Percentiles rank a stretch among this genome's conserved stretches.
Conservation (phyloP, 1,284 basidiomycete genomes). For the Cryptococcus maquisensis region DNA sequence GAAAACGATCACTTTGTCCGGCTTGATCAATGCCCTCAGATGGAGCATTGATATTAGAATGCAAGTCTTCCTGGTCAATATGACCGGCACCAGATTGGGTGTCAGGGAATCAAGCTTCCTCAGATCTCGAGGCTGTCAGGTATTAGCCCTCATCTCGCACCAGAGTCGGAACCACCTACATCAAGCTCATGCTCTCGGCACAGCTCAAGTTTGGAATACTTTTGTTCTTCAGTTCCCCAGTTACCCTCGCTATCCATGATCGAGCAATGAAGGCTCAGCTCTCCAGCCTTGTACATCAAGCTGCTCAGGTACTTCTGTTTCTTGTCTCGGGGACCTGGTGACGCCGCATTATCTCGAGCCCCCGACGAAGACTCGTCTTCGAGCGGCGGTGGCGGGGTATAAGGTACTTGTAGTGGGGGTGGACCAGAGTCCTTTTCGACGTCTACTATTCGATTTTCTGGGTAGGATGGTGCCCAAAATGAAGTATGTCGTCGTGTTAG, state of each 20-base stretch:
- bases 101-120: constrained; percentile 93
- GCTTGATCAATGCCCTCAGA: constrained; percentile 89
- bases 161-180: constrained; percentile 52
- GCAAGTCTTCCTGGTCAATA: constrained; percentile 80
- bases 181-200: constrained; percentile 83
- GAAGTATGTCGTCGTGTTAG: constrained; percentile 17
- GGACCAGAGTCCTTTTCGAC: neutral
- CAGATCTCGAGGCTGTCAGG: constrained; percentile 78
- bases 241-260: constrained; percentile 80
- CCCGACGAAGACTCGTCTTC: neutral
- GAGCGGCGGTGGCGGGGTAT: constrained; percentile 6
- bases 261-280: constrained; percentile 53
- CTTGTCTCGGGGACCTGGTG: constrained; percentile 14
- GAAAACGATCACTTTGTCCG: constrained; percentile 86
- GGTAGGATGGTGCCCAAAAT: constrained; percentile 22
- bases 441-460: neutral
- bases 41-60: constrained; percentile 92
- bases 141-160: neutral
- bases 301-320: constrained; percentile 43
- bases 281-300: constrained; percentile 48
- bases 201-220: constrained; percentile 83
- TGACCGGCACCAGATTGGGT: constrained; percentile 90
- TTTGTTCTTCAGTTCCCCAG: constrained; percentile 83
- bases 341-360: neutral
- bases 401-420: constrained; percentile 10